Evolutionary conservation across 805 yeast species (phyloP), one percentile per base, ranked within the genome.

Genomic region (Naumovozyma baii): DNA sequence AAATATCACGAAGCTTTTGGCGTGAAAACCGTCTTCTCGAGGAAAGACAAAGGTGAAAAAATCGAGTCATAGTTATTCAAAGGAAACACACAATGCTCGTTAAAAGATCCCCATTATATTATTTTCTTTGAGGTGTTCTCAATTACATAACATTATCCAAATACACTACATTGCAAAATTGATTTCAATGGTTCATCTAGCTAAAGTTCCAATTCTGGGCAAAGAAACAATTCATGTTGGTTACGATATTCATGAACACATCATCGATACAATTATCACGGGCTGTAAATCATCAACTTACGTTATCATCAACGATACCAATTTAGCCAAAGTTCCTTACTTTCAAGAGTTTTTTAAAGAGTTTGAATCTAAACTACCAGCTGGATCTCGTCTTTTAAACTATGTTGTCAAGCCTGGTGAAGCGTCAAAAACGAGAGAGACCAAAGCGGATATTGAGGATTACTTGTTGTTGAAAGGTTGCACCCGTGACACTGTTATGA

Each of bases 391-490:
- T 47, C 62, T 92, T 28, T 65, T 92, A 40, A 68, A 77, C 12
- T 88, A 80, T 60, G 69, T 73, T 3, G 84, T 92, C 13, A 69
- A 92, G 3, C 98, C 98, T 1, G 98, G 98, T 37, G 98, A 92
- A 62, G 76, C 86, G 39, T 82, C 82, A 61, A 92, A 92, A 66
- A 80, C 76, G 42, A 74, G 98, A 50, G 76, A 76, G 37, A 87
- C 95, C 26, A 92, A 92, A 63, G 97, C 92, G 19, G 78, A 76
- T 9, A 88, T 92, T 41, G 98, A 92, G 66, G 98, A 92, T 63
- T 90, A 73, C 63, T 66, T 92, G 54, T 72, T 92, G 45, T 54
- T 64, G 4, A 65, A 85, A 55, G 94, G 95, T 18, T 92, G 98
- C 62, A 92, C 97, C 13, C 76, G 98, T 63, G 98, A 92, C 60